Conservation (phyloP, 106 monocot genomes). For the Dioscorea dumetorum region DNA sequence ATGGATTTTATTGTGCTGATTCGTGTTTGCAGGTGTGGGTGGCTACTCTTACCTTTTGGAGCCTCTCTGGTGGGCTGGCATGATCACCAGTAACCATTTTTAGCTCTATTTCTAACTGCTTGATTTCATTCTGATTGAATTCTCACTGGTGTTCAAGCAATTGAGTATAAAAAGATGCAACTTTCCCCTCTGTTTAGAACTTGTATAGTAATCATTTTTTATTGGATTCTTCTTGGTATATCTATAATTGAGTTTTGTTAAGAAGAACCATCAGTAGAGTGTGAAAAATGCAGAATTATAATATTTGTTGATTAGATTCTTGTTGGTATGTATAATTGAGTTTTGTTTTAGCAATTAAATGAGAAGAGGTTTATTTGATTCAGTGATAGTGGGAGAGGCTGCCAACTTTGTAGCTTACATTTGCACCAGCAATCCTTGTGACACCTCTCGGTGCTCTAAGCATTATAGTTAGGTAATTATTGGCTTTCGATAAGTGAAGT, state of each 20-base stretch:
- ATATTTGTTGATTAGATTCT: not conserved
- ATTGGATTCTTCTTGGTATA: no score
- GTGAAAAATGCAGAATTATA: not conserved
- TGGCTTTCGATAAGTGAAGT: not conserved
- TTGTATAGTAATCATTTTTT: no score
- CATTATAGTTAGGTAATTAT: conserved; percentile 71
- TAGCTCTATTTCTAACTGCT: not conserved
- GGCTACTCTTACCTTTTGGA: conserved; percentile 59
- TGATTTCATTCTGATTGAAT: not conserved
- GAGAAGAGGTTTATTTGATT: not conserved
- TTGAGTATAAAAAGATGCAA: no score
- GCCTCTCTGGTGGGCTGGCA: conserved; percentile 76
- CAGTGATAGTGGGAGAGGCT: conserved; percentile 82
- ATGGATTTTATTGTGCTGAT: not conserved
- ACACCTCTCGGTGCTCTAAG: conserved; percentile 86
- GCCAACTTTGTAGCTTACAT: conserved; percentile 88
- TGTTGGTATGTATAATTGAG: not conserved
- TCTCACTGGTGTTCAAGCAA: not conserved
- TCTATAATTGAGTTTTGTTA: no score
- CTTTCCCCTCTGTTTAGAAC: no score
- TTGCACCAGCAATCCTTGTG: conserved; percentile 78
- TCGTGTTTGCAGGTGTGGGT: conserved; percentile 41
- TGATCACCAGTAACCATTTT: conserved; percentile 55
- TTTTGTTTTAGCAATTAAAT: not conserved
- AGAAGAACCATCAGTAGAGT: not conserved